Evolutionary conservation across 2,329 filamentous ascomycete genomes (phyloP).

Genomic region (Colletotrichum liaoningense): DNA sequence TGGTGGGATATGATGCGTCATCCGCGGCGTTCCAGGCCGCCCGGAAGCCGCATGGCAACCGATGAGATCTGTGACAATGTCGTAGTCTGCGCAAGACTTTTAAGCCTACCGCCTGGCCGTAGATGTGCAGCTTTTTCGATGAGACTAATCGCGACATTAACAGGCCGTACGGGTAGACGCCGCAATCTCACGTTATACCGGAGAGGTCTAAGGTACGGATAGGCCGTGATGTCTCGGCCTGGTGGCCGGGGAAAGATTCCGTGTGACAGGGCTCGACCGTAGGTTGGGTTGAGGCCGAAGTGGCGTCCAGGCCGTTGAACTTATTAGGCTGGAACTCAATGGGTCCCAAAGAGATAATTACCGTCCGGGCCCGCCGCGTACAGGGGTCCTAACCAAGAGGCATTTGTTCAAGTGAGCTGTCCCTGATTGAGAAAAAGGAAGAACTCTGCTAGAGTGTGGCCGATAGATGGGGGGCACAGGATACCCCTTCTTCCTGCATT

Average conservation of each 20-base stretch:
- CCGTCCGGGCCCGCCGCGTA: constrained; percentile 25
- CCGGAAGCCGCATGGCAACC: background rate
- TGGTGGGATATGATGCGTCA: background rate
- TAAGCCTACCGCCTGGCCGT: background rate
- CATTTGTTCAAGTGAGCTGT: constrained; percentile 24
- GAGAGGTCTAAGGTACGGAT: background rate
- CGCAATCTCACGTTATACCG: background rate
- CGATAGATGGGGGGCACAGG: constrained; percentile 28
- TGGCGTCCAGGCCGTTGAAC: constrained; percentile 25
- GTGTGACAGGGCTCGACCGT: constrained; percentile 20
- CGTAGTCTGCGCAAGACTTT: background rate
- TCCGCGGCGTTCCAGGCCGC: constrained; percentile 9
- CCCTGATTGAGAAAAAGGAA: constrained; percentile 18
- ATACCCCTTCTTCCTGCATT: constrained; percentile 30
- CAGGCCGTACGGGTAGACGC: background rate
- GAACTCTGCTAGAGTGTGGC: constrained; percentile 21
- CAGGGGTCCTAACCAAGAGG: constrained; percentile 25
- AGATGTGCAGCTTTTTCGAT: background rate
- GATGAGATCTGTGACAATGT: background rate
- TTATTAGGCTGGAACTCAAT: constrained; percentile 30
- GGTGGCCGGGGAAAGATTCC: constrained; percentile 25
- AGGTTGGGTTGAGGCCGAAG: constrained; percentile 18
- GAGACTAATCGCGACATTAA: background rate
- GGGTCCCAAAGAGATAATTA: constrained; percentile 4
- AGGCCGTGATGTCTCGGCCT: background rate